Conservation (phyloP, 768 basidiomycete genomes). For the Hygrophorus russula region DNA sequence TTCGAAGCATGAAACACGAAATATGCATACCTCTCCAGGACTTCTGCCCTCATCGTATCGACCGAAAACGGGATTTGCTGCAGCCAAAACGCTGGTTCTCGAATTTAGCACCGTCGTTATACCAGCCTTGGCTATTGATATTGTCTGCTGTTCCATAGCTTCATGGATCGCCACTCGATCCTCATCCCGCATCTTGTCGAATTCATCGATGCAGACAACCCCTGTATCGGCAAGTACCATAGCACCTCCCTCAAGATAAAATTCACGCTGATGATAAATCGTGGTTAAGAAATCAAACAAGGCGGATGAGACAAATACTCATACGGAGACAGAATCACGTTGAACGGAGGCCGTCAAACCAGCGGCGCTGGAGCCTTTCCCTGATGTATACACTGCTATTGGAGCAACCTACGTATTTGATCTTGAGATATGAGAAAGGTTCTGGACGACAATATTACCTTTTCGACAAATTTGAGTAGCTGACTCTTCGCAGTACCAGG, state of each 20-base stretch:
- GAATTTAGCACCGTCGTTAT: slow-evolving; percentile 98
- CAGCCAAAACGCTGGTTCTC: slow-evolving; percentile 89
- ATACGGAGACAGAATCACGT: slow-evolving; percentile 79
- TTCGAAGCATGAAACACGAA: background rate
- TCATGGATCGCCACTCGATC: slow-evolving; percentile 99
- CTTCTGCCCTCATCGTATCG: slow-evolving; percentile 94
- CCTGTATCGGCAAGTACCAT: slow-evolving; percentile 99
- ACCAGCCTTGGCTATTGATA: slow-evolving; percentile 97
- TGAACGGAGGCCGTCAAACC: slow-evolving; percentile 98
- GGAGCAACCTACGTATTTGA: slow-evolving; percentile 65
- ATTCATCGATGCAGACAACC: slow-evolving; percentile 98
- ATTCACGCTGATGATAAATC: slow-evolving; percentile 61
- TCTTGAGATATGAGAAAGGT: background rate
- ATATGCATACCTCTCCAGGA: slow-evolving; percentile 68
- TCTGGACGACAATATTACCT: slow-evolving; percentile 31
- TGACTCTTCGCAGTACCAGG: slow-evolving; percentile 99
- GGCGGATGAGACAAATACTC: slow-evolving; percentile 16
- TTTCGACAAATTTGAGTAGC: slow-evolving; percentile 96
- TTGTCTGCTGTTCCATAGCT: slow-evolving; percentile 99
- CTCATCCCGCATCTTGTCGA: slow-evolving; percentile 99
- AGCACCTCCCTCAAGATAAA: slow-evolving; percentile 97
- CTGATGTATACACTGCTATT: slow-evolving; percentile 96
- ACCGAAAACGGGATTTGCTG: slow-evolving; percentile 97
- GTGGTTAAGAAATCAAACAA: background rate
- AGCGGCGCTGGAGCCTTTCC: slow-evolving; percentile 96